Conservation (phyloP, 805 yeast genomes). For the Metschnikowia lunata region DNA sequence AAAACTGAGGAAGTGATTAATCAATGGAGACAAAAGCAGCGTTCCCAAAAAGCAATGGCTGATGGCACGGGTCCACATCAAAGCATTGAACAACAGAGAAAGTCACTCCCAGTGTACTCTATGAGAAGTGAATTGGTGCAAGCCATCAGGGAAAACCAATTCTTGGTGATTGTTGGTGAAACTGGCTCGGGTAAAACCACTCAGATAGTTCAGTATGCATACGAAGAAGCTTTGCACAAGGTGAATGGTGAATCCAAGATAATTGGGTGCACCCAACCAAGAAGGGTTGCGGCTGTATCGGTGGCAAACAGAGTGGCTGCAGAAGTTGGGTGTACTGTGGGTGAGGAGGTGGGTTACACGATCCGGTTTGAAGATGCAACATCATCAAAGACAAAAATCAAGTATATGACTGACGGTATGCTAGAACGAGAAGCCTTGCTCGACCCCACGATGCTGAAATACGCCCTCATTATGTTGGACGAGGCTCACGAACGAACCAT, state of each 20-base stretch:
- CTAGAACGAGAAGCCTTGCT: slow-evolving; percentile 78
- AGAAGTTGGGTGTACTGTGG: slow-evolving; percentile 66
- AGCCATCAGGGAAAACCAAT: slow-evolving; percentile 69
- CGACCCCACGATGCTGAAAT: slow-evolving; percentile 72
- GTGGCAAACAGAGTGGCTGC: slow-evolving; percentile 81
- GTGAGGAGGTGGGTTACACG: slow-evolving; percentile 77
- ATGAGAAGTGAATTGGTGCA: slow-evolving; percentile 55
- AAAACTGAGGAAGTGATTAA: slow-evolving; percentile 12
- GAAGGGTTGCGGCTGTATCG: slow-evolving; percentile 78
- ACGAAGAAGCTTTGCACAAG: slow-evolving; percentile 57
- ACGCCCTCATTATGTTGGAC: slow-evolving; percentile 87
- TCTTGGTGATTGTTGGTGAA: slow-evolving; percentile 84
- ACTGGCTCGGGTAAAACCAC: slow-evolving; percentile 63
- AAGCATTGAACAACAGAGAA: slow-evolving; percentile 37
- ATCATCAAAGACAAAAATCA: slow-evolving; percentile 59
- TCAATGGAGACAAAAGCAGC: slow-evolving; percentile 15
- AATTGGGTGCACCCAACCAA: slow-evolving; percentile 73
- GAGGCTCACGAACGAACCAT: slow-evolving; percentile 97
- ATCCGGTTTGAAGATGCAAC: slow-evolving; percentile 76
- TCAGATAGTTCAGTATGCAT: slow-evolving; percentile 38
- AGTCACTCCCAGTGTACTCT: slow-evolving; percentile 66
- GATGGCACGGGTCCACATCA: slow-evolving; percentile 1
- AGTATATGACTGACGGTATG: slow-evolving; percentile 98
- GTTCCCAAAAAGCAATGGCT: slow-evolving; percentile 5
- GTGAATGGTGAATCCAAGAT: slow-evolving; percentile 21